Percentiles rank a stretch among this genome's conserved stretches.
Conservation (phyloP, 495 filamentous ascomycete genomes). For the Penicillium soppii region DNA sequence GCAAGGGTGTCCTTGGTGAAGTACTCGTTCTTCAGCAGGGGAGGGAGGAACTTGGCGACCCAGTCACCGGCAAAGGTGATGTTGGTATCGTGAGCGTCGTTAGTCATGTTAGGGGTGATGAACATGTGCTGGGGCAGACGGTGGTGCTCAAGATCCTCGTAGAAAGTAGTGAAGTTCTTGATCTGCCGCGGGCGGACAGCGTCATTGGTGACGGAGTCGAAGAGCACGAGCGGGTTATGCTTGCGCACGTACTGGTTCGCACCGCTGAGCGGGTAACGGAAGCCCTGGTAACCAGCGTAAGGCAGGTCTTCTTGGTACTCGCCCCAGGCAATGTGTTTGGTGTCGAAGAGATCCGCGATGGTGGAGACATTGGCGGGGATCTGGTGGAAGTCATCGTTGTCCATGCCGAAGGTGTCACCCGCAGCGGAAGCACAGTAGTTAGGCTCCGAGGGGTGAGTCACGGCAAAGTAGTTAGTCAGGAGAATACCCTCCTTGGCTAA, state of each 20-base stretch:
- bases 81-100: conserved; percentile 69
- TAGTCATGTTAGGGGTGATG: conserved; percentile 76
- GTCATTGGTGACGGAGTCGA: conserved; percentile 56
- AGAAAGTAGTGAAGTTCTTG: conserved; percentile 68
- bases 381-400: conserved; percentile 60
- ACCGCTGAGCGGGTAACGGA: conserved; percentile 46
- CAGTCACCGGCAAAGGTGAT: conserved; percentile 60
- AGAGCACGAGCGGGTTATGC: conserved; percentile 67
- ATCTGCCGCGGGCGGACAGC: conserved; percentile 55
- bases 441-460: conserved; percentile 68
- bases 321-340: conserved; percentile 65
- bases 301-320: conserved; percentile 70
- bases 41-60: conserved; percentile 57
- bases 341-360: conserved; percentile 68
- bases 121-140: conserved; percentile 71
- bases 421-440: conserved; percentile 66
- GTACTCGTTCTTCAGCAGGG: conserved; percentile 60
- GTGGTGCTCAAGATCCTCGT: conserved; percentile 54
- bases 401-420: conserved; percentile 69
- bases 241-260: conserved; percentile 74
- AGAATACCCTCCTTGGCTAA: conserved; percentile 62
- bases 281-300: conserved; percentile 64
- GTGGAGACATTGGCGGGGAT: conserved; percentile 64
- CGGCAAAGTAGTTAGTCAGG: conserved; percentile 61
- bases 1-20: conserved; percentile 71